Evolutionary conservation across 2,329 filamentous ascomycete species (phyloP), one percentile per base, ranked within the genome.

Genomic region (Alternaria panax): DNA sequence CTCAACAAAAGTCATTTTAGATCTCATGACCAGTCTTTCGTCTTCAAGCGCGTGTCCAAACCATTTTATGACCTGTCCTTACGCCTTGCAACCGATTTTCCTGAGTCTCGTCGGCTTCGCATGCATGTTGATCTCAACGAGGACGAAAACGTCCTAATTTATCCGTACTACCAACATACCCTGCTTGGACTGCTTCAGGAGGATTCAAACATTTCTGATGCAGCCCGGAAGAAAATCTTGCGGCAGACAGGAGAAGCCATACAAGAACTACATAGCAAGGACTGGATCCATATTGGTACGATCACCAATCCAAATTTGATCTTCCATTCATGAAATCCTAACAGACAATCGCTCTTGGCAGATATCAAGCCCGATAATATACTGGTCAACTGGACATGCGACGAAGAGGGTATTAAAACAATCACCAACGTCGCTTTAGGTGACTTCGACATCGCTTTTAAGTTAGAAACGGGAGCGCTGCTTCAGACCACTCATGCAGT

Each of bases 331-430:
- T 16, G 22, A 65, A 51, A 62, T 58, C 3, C 55, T 57, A 60
- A 66, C 64, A 71, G 53, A 71, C 59, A 41, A 70, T 62, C 24
- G 53, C 50, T 50, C 38, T 65, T 60, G 30, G 52, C 56, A 79
- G 78, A 80, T 70, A 64, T 80, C n/a, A 79, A 80, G 62, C 76
- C 75, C 22, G 74, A 80, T 51, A 79, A 80, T 56, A 73, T 80
- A 48, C 63, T 80, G 9, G 56, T 79, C 20, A 71, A 79, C 59
- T 80, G 71, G 71, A 74, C 63, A 50, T 59, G 54, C 57, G 73
- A 79, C 54, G 57, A 69, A 55, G 63, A 77, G 32, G 72, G 73
- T 53, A 73, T 63, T 28, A 70, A 75, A 63, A 67, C 53, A 59
- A 69, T 79, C 57, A 78, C 65, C 34, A 60, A 74, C 57, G 75